Conservation (phyloP, 2,329 filamentous ascomycete genomes). For the Ceratocystiopsis minuta region DNA sequence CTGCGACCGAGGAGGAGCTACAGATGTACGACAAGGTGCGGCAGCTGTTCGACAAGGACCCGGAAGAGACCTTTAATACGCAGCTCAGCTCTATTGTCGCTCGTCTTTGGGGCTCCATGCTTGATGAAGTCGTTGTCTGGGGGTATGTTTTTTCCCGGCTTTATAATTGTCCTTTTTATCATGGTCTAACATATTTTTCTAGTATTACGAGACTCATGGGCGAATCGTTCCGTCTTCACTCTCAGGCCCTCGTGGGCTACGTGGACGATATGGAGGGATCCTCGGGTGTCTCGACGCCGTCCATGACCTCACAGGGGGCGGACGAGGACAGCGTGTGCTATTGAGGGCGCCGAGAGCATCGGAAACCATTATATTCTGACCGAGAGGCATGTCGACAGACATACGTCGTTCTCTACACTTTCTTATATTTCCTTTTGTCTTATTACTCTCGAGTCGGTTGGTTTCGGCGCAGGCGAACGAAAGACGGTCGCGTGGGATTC, state of each 20-base stretch:
- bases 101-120: constrained; percentile 90
- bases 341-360: constrained; percentile 23
- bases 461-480: constrained; percentile 8
- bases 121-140: constrained; percentile 98
- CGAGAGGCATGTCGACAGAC: constrained; percentile 10
- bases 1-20: constrained; percentile 65
- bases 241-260: constrained; percentile 85
- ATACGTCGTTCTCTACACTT: constrained; percentile 15
- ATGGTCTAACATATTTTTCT: constrained; percentile 23
- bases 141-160: constrained; percentile 45
- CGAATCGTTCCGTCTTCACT: constrained; percentile 92
- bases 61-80: constrained; percentile 60
- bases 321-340: constrained; percentile 53
- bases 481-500: constrained; percentile 4
- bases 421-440: constrained; percentile 7
- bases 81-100: constrained; percentile 93
- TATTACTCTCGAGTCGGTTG: constrained; percentile 6
- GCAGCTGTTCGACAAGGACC: constrained; percentile 77
- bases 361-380: constrained; percentile 21
- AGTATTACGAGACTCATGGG: constrained; percentile 93
- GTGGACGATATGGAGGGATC: constrained; percentile 65
- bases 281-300: constrained; percentile 51
- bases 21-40: constrained; percentile 88
- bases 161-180: neutral
- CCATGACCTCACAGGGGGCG: constrained; percentile 53